phyloP scores from a whole-genome alignment of 2,329 filamentous ascomycete species.

The Xenoacremonium recifei region DNA sequence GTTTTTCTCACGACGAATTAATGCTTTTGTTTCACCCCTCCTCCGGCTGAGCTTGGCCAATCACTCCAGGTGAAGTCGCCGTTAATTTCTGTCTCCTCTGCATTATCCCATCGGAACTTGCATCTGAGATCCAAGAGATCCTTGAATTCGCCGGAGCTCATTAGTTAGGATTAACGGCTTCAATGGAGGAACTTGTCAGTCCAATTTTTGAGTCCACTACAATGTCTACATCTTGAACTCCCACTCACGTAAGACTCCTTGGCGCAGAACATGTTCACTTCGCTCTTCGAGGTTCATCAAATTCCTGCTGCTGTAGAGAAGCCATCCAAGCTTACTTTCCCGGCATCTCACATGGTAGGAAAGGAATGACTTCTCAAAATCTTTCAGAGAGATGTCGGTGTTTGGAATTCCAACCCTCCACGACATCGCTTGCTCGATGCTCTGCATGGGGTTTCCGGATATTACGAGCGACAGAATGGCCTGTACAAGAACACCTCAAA shows the following conservation, averaged over 20 bases:
- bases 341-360: constrained; percentile 30
- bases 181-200: neutral
- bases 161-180: neutral
- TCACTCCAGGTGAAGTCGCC: too few relatives aligned
- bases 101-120: neutral
- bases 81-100: too few relatives aligned
- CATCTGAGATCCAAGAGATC: neutral
- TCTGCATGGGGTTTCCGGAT: constrained; percentile 35
- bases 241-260: too few relatives aligned
- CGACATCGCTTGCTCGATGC: constrained; percentile 40
- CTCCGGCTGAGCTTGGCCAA: too few relatives aligned
- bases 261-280: neutral
- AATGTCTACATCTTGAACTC: constrained; percentile 8
- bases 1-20: too few relatives aligned
- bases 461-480: constrained; percentile 31
- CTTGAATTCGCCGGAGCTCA: neutral
- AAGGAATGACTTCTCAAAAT: constrained; percentile 29
- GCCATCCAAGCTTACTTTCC: constrained; percentile 16
- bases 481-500: constrained; percentile 36
- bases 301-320: constrained; percentile 26
- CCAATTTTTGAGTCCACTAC: neutral
- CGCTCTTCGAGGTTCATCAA: constrained; percentile 24
- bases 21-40: too few relatives aligned
- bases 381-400: constrained; percentile 27
- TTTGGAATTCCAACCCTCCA: constrained; percentile 35